These are phyloP conservation scores for Amoeboaphelidium protococcarum DNA, from an alignment of 371 early-diverging fungal species.

Conservation along the genomic window DNA sequence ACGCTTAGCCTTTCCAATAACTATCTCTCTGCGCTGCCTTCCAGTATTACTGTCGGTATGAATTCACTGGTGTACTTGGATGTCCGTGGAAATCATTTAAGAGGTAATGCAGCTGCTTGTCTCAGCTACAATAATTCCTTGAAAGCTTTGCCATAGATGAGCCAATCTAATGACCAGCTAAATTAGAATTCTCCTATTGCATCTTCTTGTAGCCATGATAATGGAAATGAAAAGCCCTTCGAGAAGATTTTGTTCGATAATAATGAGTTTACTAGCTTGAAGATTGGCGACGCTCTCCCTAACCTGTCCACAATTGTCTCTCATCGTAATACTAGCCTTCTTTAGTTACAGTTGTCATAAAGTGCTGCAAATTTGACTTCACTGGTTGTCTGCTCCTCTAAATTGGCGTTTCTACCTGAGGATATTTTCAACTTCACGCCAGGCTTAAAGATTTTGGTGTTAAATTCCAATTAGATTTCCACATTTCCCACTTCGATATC, in stretches of 20 bases:
- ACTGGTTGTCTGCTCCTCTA: too few species aligned
- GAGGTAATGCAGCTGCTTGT: slow-evolving; percentile 33
- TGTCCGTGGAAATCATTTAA: slow-evolving; percentile 53
- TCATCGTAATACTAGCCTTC: slow-evolving; percentile 45
- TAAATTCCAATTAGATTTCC: slow-evolving; percentile 46
- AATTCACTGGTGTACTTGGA: slow-evolving; percentile 35
- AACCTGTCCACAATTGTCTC: slow-evolving; percentile 20
- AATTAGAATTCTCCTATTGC: slow-evolving; percentile 41
- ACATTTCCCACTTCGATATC: slow-evolving; percentile 35
- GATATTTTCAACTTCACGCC: slow-evolving; percentile 26
- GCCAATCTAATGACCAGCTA: slow-evolving; percentile 41
- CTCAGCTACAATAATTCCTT: slow-evolving; percentile 44
- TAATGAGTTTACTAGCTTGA: slow-evolving; percentile 40
- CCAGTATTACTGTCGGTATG: slow-evolving; percentile 28
- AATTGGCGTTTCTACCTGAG: slow-evolving; percentile 25
- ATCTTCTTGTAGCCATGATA: slow-evolving; percentile 31
- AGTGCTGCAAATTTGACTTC: too few species aligned
- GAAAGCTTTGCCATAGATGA: slow-evolving; percentile 24
- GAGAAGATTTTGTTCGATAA: slow-evolving; percentile 31
- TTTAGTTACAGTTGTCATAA: too few species aligned
- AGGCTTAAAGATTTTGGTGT: slow-evolving; percentile 23
- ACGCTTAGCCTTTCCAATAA: slow-evolving; percentile 50
- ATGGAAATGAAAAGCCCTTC: slow-evolving; percentile 19
- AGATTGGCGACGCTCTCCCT: slow-evolving; percentile 26
- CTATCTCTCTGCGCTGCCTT: slow-evolving; percentile 34